Evolutionary conservation across 257 asterid genomes (phyloP), one percentile per base, ranked within the genome.

Genomic region (Penstemon eatonii): DNA sequence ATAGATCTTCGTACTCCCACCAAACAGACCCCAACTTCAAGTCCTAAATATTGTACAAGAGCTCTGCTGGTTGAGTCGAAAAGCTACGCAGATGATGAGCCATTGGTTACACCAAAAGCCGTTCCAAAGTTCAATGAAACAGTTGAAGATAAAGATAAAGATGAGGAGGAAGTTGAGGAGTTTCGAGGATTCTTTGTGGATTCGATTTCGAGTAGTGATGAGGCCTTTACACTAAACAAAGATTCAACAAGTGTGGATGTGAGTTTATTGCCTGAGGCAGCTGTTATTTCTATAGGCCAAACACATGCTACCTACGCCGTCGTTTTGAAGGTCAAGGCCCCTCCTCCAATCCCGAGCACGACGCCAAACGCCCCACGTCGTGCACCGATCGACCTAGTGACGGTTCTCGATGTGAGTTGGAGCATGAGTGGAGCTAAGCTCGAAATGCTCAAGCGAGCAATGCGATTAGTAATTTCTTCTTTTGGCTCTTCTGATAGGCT

Each of bases 401-500:
- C 95, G 4, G 97, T 93, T 25, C 86, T 93, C 15, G 96, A 93
- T 46, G 89, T 87, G 7, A 87, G 98, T 13, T 91, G 75, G 19
- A 85, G 87, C 60, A 93, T 93, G 99, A 72, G 75, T 8, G 96
- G 97, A 6, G 81, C 95, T 19, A 93, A 93, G 89, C 85, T 93
- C 15, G 92, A 90, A 69, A 88, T 90, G 99, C 73, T 90, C 42
- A 90, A 93, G 76, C 82, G 97, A 56, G 90, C 99, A 63, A 86
- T 93, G 94, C 85, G 89, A 1, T 56, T 93, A 51, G 97, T 93
- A 50, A 76, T 93, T 73, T 89, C 96, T 7, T 93, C 99, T 0
- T 91, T 93, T 75, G 80, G 94, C 87, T 84, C 97, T 36, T 82
- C 88, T 36, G 99, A 93, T 69, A 94, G 99, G 49, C 96, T 93